Conservation (phyloP, 2,329 filamentous ascomycete species). For the Aspergillus sp. region DNA sequence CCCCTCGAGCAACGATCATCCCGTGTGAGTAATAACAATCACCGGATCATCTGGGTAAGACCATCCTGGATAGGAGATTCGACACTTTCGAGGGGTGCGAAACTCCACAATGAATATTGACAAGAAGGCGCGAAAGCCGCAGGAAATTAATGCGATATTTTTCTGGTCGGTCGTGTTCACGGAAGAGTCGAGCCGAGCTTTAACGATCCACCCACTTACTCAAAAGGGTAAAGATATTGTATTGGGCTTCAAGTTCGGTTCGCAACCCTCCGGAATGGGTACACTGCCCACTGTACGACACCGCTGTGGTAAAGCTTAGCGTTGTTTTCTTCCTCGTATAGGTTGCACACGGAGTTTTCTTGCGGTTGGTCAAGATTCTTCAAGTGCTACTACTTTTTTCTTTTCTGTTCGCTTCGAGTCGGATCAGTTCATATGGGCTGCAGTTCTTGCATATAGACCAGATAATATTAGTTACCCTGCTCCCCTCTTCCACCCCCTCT, state of each 20-base stretch:
- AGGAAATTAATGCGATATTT: not conserved
- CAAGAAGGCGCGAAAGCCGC: not conserved
- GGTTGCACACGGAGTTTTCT: not conserved
- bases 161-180: not conserved
- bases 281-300: not conserved
- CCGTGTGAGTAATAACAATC: not conserved
- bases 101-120: not conserved
- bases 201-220: not conserved
- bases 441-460: not conserved
- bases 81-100: not conserved
- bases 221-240: not conserved
- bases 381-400: not conserved
- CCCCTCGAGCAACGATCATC: not conserved
- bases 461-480: not conserved
- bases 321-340: not conserved
- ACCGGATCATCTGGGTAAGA: not conserved
- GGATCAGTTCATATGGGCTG: not conserved
- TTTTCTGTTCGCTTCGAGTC: not conserved
- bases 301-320: not conserved
- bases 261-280: not conserved
- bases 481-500: not conserved
- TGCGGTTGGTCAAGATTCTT: not conserved
- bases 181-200: not conserved
- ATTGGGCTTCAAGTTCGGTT: not conserved
- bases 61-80: not conserved